These are phyloP conservation scores for Penicillium fimorum DNA, from an alignment of 495 filamentous ascomycete genomes.

Conservation along the genomic window DNA sequence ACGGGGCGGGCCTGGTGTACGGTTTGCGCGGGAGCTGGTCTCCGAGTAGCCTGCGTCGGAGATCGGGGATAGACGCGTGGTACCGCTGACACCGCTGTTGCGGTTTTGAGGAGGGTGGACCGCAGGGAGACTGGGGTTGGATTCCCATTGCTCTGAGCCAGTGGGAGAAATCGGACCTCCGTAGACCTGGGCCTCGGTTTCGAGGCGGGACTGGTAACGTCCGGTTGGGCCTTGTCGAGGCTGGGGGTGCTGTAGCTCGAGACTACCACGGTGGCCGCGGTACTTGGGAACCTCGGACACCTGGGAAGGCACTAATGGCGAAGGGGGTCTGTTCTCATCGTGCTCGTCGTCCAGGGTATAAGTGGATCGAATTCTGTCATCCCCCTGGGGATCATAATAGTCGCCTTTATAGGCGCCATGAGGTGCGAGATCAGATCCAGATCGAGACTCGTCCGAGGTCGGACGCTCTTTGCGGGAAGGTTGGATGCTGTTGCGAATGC, in stretches of 20 bases:
- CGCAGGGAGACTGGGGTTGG: constrained; percentile 51
- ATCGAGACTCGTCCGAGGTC: constrained; percentile 61
- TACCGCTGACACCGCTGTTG: constrained; percentile 41
- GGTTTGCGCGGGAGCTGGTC: constrained; percentile 29
- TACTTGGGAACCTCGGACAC: constrained; percentile 86
- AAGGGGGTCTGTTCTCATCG: constrained; percentile 55
- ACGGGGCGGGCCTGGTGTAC: constrained; percentile 43
- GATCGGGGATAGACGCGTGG: constrained; percentile 47
- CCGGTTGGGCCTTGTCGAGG: constrained; percentile 79
- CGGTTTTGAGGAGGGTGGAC: constrained; percentile 41
- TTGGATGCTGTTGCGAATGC: constrained; percentile 52
- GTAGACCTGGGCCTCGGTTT: constrained; percentile 73
- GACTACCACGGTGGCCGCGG: constrained; percentile 81
- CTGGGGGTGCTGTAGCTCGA: constrained; percentile 88
- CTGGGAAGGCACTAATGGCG: constrained; percentile 60
- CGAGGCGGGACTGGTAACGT: constrained; percentile 76
- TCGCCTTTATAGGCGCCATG: constrained; percentile 58
- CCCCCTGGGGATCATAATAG: constrained; percentile 61
- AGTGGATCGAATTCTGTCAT: constrained; percentile 70
- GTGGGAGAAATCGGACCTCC: constrained; percentile 63
- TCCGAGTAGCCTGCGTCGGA: constrained; percentile 53
- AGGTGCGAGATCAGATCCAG: constrained; percentile 63
- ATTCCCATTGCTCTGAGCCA: constrained; percentile 69
- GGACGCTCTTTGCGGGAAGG: constrained; percentile 49
- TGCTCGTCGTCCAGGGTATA: constrained; percentile 55